Evolutionary conservation across 345 rosid species (phyloP).

Genomic region (Dimocarpus longan): DNA sequence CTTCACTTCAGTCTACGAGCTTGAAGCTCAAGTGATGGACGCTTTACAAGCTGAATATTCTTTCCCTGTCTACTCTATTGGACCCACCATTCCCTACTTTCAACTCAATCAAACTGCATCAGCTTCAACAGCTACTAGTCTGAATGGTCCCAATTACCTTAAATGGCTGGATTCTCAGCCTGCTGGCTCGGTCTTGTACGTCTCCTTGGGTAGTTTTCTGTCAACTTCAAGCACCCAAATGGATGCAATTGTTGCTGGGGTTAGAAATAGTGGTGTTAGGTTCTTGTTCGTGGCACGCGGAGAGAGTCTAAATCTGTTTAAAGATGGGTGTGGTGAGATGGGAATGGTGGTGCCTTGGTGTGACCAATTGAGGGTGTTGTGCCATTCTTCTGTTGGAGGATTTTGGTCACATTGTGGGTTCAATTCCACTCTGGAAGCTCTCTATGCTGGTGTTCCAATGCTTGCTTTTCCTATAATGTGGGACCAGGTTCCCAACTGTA

Average conservation of each 20-base stretch:
- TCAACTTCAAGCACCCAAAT: conserved; percentile 32
- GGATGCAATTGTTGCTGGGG: conserved; percentile 38
- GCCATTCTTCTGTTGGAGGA: conserved; percentile 38
- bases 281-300: conserved; percentile 46
- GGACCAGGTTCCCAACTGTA: conserved; percentile 35
- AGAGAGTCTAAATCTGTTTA: conserved; percentile 4
- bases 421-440: conserved; percentile 41
- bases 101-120: conserved; percentile 3
- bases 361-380: conserved; percentile 24
- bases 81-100: conserved; percentile 37
- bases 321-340: background rate
- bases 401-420: conserved; percentile 50
- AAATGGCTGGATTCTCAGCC: conserved; percentile 41
- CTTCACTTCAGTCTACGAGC: conserved; percentile 33
- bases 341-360: conserved; percentile 41
- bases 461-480: conserved; percentile 37
- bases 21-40: conserved; percentile 33
- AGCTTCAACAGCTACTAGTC: background rate
- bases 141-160: background rate
- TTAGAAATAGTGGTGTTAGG: conserved; percentile 29
- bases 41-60: background rate
- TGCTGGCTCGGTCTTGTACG: conserved; percentile 33
- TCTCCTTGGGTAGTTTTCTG: conserved; percentile 46
- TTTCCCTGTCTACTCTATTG: conserved; percentile 33
- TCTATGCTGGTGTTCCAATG: conserved; percentile 40